Conservation (phyloP, 1,139 yeast species). For the Hansenula sp. region DNA sequence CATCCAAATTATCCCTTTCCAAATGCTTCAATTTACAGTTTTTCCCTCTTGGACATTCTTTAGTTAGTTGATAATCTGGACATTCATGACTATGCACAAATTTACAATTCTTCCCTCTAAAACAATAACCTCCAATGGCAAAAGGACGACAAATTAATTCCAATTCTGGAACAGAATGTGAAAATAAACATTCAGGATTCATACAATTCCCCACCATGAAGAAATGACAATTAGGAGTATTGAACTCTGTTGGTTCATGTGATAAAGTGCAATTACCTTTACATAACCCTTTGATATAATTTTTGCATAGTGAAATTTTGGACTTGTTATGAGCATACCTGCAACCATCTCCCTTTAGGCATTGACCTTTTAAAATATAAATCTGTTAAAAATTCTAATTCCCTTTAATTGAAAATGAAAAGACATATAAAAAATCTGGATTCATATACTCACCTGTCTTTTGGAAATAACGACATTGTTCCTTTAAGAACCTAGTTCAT, state of each 20-base stretch:
- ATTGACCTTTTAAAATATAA: slow-evolving; percentile 36
- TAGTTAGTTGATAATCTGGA: slow-evolving; percentile 66
- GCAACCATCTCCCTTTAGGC: slow-evolving; percentile 52
- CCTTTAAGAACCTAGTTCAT: slow-evolving; percentile 14
- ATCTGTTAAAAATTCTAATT: not conserved
- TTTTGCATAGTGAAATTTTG: slow-evolving; percentile 54
- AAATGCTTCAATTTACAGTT: slow-evolving; percentile 47
- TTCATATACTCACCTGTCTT: slow-evolving; percentile 18
- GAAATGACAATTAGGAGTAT: slow-evolving; percentile 64
- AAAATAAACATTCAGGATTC: slow-evolving; percentile 51
- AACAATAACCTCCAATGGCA: slow-evolving; percentile 67
- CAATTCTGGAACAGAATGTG: slow-evolving; percentile 44
- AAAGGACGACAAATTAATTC: slow-evolving; percentile 62
- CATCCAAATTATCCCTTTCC: slow-evolving; percentile 29
- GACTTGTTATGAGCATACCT: slow-evolving; percentile 48
- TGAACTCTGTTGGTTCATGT: slow-evolving; percentile 56
- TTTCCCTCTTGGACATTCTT: slow-evolving; percentile 48
- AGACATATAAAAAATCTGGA: too few species aligned
- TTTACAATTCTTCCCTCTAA: slow-evolving; percentile 53
- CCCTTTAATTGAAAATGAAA: not conserved
- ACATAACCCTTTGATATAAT: slow-evolving; percentile 45
- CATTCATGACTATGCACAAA: slow-evolving; percentile 59
- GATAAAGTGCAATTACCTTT: slow-evolving; percentile 47
- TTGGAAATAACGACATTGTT: slow-evolving; percentile 35
- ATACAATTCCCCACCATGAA: slow-evolving; percentile 48